These are phyloP conservation scores for Debaryomyces robertsiae DNA, from an alignment of 1,139 yeast genomes.

Conservation along the genomic window DNA sequence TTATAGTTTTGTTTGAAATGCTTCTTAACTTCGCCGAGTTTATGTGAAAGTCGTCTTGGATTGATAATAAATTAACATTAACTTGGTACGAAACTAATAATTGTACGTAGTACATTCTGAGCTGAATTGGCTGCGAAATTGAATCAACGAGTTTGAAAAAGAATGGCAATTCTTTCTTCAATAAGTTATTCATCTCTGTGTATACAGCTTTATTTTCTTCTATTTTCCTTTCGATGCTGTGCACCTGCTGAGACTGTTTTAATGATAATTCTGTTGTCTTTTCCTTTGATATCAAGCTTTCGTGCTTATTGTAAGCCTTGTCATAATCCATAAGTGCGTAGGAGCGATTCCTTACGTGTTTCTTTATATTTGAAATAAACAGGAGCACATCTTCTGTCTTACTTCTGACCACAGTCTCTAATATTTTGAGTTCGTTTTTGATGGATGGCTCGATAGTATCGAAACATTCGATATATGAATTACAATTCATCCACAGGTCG, in stretches of 20 bases:
- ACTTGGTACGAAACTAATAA: slow-evolving; percentile 32
- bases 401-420: slow-evolving; percentile 16
- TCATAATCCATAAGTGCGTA: slow-evolving; percentile 41
- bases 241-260: slow-evolving; percentile 34
- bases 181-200: slow-evolving; percentile 28
- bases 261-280: slow-evolving; percentile 25
- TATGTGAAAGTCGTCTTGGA: slow-evolving; percentile 16
- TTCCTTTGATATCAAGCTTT: slow-evolving; percentile 26
- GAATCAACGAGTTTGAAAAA: slow-evolving; percentile 33
- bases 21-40: slow-evolving; percentile 12
- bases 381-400: slow-evolving; percentile 25
- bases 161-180: slow-evolving; percentile 43
- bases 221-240: slow-evolving; percentile 35
- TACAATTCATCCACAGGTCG: slow-evolving; percentile 22
- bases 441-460: slow-evolving; percentile 18
- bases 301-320: slow-evolving; percentile 27
- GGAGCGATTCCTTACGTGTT: slow-evolving; percentile 31
- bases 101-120: slow-evolving; percentile 33
- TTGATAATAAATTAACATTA: slow-evolving; percentile 21
- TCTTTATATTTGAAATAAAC: slow-evolving; percentile 29
- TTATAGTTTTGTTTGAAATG: slow-evolving; percentile 13
- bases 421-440: slow-evolving; percentile 19
- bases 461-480: slow-evolving; percentile 19
- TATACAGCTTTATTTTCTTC: slow-evolving; percentile 31
- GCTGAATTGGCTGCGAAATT: slow-evolving; percentile 29